A percentile compares a stretch with the other conserved stretches of the same genome.
Evolutionary conservation across 169 alveolate species (phyloP).

Genomic region (Cryptosporidium tyzzeri): DNA sequence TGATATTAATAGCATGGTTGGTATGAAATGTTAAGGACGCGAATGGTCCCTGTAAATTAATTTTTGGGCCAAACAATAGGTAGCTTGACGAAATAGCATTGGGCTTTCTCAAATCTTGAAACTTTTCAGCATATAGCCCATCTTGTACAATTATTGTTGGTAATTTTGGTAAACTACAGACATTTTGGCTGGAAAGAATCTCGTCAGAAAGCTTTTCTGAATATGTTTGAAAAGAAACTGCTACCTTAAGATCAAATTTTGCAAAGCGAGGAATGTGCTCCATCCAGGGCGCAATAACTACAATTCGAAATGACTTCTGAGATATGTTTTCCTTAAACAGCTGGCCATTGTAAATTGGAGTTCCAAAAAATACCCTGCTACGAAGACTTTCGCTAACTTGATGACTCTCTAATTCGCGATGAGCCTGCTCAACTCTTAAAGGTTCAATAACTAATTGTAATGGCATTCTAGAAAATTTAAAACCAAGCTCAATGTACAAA

Average conservation of each 20-base stretch:
- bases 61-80: constrained; percentile 10
- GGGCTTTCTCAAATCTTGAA: constrained; percentile 32
- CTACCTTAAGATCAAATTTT: constrained; percentile 49
- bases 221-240: constrained; percentile 34
- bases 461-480: constrained; percentile 35
- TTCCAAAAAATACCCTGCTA: constrained; percentile 48
- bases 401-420: constrained; percentile 6
- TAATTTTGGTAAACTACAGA: constrained; percentile 12
- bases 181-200: constrained; percentile 17
- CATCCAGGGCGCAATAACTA: constrained; percentile 52
- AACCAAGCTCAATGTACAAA: constrained; percentile 44
- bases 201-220: constrained; percentile 1
- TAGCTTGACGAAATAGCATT: background rate
- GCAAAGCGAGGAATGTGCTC: constrained; percentile 9
- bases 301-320: constrained; percentile 46
- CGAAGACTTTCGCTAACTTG: constrained; percentile 1
- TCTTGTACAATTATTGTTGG: constrained; percentile 37
- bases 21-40: constrained; percentile 38
- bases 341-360: constrained; percentile 67
- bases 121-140: constrained; percentile 17
- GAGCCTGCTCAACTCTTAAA: constrained; percentile 26
- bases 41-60: constrained; percentile 21
- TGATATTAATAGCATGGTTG: constrained; percentile 8
- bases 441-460: constrained; percentile 44
- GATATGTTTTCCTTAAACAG: constrained; percentile 56